These are phyloP conservation scores for Apophysomyces elegans DNA, from an alignment of 371 early-diverging fungal genomes.

Conservation along the genomic window DNA sequence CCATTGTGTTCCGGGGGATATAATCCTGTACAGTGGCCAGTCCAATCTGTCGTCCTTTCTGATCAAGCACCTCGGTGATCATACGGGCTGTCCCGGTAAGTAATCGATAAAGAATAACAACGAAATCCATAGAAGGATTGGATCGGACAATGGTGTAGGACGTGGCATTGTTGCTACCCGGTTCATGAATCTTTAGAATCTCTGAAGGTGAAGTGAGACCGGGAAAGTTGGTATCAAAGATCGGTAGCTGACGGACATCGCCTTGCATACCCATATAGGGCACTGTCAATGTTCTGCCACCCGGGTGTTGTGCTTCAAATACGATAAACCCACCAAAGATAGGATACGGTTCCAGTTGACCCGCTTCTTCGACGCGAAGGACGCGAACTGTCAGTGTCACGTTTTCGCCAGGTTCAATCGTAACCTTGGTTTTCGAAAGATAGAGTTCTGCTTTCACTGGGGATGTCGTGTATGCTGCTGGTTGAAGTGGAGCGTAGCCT, in stretches of 20 bases:
- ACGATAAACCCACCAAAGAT: slow-evolving; percentile 50
- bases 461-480: slow-evolving; percentile 19
- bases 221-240: slow-evolving; percentile 44
- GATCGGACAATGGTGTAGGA: slow-evolving; percentile 2
- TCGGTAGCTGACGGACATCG: slow-evolving; percentile 48
- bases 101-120: slow-evolving; percentile 14
- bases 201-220: slow-evolving; percentile 5
- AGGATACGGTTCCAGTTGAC: slow-evolving; percentile 25
- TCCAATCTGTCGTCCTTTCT: slow-evolving; percentile 6
- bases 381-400: slow-evolving; percentile 21
- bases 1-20: slow-evolving; percentile 19
- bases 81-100: slow-evolving; percentile 18
- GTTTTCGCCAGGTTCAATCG: slow-evolving; percentile 48
- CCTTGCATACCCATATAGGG: slow-evolving; percentile 66
- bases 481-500: slow-evolving; percentile 35
- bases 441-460: slow-evolving; percentile 34
- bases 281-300: slow-evolving; percentile 33
- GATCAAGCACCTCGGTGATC: slow-evolving; percentile 13
- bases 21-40: not conserved
- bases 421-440: slow-evolving; percentile 34
- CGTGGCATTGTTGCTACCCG: not conserved
- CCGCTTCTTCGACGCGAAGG: slow-evolving; percentile 3
- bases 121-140: not conserved
- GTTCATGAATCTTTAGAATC: not conserved
- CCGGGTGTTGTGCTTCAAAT: slow-evolving; percentile 4